Conservation (phyloP, 805 yeast species). For the Saturnispora dispora region DNA sequence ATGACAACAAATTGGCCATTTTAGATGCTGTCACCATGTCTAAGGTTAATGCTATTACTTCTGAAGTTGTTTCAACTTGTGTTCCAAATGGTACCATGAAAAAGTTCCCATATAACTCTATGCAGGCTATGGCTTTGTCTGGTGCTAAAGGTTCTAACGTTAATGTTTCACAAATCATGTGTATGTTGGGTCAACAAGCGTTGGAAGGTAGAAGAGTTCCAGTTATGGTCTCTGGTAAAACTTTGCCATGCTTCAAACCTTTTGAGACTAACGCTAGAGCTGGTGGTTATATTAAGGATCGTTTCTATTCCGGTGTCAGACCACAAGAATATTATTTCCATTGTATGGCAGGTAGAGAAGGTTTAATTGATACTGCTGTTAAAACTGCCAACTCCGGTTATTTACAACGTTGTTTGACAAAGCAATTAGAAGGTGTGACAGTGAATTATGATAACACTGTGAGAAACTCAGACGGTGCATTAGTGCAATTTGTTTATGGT, state of each 20-base stretch:
- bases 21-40: conserved; percentile 93
- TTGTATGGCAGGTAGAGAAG: conserved; percentile 99
- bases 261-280: conserved; percentile 96
- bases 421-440: conserved; percentile 95
- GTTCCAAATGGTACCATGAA: conserved; percentile 96
- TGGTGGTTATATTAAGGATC: conserved; percentile 95
- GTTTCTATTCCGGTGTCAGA: conserved; percentile 94
- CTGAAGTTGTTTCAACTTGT: conserved; percentile 90
- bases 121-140: conserved; percentile 98
- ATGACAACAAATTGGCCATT: conserved; percentile 83
- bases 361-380: conserved; percentile 98
- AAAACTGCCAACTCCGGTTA: conserved; percentile 98
- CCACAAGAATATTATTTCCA: conserved; percentile 99
- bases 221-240: conserved; percentile 96
- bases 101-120: conserved; percentile 87
- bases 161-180: conserved; percentile 98
- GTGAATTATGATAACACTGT: conserved; percentile 90
- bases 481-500: conserved; percentile 93
- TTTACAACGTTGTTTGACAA: conserved; percentile 95
- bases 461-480: conserved; percentile 89
- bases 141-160: conserved; percentile 99
- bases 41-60: conserved; percentile 83
- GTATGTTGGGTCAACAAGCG: conserved; percentile 97
- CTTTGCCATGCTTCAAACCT: conserved; percentile 92
- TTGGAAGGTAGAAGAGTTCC: conserved; percentile 99